Evolutionary conservation across 1,139 yeast genomes (phyloP).

Genomic region (Hansenula sp.): DNA sequence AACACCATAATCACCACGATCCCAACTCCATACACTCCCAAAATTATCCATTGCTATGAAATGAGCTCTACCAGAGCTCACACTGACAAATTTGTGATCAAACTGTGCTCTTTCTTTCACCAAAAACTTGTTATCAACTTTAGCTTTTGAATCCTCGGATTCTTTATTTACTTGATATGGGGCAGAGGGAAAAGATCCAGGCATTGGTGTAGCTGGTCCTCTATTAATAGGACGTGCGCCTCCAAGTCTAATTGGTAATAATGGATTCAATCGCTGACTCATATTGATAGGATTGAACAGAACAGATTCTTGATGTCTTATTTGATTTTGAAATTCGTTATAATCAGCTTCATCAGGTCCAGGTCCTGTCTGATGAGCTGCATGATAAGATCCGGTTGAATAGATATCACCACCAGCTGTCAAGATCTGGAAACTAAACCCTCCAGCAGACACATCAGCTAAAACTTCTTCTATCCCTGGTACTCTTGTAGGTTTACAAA

Average conservation of each 20-base stretch:
- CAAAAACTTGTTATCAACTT: constrained; percentile 6
- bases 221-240: not conserved
- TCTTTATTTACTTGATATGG: constrained; percentile 4
- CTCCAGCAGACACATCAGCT: constrained; percentile 60
- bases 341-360: constrained; percentile 28
- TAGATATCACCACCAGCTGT: constrained; percentile 50
- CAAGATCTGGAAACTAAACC: constrained; percentile 60
- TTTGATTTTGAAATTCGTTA: constrained; percentile 23
- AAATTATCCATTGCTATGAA: constrained; percentile 56
- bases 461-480: constrained; percentile 33
- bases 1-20: constrained; percentile 45
- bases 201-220: not conserved
- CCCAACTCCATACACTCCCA: constrained; percentile 62
- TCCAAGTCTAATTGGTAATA: not conserved
- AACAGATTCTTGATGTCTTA: constrained; percentile 9
- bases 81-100: constrained; percentile 36
- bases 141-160: not conserved
- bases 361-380: constrained; percentile 34
- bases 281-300: not conserved
- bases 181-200: constrained; percentile 1
- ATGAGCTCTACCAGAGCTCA: constrained; percentile 65
- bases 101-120: constrained; percentile 5
- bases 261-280: not conserved
- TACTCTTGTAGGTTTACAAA: constrained; percentile 39
- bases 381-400: constrained; percentile 52